A percentile compares a stretch with the other conserved stretches of the same genome.
Conservation (phyloP, 2,329 filamentous ascomycete genomes). For the Fusarium haematococcum region DNA sequence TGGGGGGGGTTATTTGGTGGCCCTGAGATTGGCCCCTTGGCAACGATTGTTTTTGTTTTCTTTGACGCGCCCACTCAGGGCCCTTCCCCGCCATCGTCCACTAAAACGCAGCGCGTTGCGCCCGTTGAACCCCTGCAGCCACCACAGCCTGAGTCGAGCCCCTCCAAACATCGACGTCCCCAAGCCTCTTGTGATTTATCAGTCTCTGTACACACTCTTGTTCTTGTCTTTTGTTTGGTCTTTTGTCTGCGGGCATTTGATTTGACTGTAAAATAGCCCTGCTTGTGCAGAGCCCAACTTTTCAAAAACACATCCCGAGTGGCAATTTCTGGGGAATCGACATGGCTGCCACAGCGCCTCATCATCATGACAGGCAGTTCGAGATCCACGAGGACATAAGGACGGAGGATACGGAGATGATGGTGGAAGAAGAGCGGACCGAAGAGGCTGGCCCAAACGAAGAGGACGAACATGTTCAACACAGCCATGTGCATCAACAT, state of each 20-base stretch:
- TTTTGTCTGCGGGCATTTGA: not conserved
- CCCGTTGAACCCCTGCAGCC: constrained; percentile 41
- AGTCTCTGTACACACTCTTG: constrained; percentile 4
- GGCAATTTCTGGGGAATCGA: not conserved
- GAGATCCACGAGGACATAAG: constrained; percentile 63
- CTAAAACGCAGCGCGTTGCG: constrained; percentile 39
- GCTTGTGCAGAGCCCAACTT: not conserved
- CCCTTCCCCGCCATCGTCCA: constrained; percentile 40
- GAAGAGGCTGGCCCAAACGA: constrained; percentile 41
- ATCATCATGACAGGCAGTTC: constrained; percentile 54
- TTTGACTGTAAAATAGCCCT: not conserved
- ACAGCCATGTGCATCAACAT: constrained; percentile 37
- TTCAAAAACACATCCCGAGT: constrained; percentile 3
- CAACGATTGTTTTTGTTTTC: constrained; percentile 52
- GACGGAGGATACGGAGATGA: constrained; percentile 64
- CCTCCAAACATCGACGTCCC: constrained; percentile 35
- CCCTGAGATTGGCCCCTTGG: constrained; percentile 31
- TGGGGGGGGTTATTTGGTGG: constrained; percentile 31
- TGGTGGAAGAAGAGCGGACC: constrained; percentile 55
- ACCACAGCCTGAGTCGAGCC: constrained; percentile 29
- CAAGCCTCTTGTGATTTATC: constrained; percentile 3
- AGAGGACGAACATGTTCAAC: constrained; percentile 39
- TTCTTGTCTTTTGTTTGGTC: constrained; percentile 11
- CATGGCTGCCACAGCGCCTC: constrained; percentile 41
- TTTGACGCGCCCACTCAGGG: constrained; percentile 42